Conservation (phyloP, 1,284 basidiomycete genomes). For the Calocybe gambosa region DNA sequence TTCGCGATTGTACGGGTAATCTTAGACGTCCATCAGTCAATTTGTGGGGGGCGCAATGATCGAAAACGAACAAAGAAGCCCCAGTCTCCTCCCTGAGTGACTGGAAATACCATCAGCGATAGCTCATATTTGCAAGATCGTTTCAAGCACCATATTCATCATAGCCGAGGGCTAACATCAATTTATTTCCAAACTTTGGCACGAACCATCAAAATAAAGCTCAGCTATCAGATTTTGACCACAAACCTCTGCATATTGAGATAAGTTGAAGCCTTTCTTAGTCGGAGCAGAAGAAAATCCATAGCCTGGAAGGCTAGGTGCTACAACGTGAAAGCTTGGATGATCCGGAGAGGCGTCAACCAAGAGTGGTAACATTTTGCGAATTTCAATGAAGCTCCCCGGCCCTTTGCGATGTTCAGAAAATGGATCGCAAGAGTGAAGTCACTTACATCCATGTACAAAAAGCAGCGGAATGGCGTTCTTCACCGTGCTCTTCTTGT, state of each 20-base stretch:
- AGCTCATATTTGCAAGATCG: neutral
- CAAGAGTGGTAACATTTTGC: slow-evolving; percentile 48
- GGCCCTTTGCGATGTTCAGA: slow-evolving; percentile 40
- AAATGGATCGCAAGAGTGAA: neutral
- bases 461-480: slow-evolving; percentile 48
- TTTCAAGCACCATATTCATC: slow-evolving; percentile 39
- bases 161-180: slow-evolving; percentile 50
- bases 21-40: slow-evolving; percentile 15
- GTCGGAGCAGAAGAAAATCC: slow-evolving; percentile 42
- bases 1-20: slow-evolving; percentile 36
- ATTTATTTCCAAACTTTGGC: slow-evolving; percentile 37
- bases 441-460: slow-evolving; percentile 44
- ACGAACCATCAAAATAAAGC: no score
- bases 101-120: slow-evolving; percentile 21
- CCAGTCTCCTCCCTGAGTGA: slow-evolving; percentile 54
- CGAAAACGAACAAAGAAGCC: slow-evolving; percentile 30
- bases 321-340: slow-evolving; percentile 55
- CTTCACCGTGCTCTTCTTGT: slow-evolving; percentile 35
- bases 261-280: slow-evolving; percentile 24
- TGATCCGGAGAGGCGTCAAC: slow-evolving; percentile 32
- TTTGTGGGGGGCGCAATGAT: neutral
- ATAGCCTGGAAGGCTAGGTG: slow-evolving; percentile 42
- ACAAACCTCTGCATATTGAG: slow-evolving; percentile 33
- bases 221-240: slow-evolving; percentile 1
- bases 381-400: slow-evolving; percentile 50